phyloP scores from a whole-genome alignment of 1,284 basidiomycete genomes.

The Somion occarium region DNA sequence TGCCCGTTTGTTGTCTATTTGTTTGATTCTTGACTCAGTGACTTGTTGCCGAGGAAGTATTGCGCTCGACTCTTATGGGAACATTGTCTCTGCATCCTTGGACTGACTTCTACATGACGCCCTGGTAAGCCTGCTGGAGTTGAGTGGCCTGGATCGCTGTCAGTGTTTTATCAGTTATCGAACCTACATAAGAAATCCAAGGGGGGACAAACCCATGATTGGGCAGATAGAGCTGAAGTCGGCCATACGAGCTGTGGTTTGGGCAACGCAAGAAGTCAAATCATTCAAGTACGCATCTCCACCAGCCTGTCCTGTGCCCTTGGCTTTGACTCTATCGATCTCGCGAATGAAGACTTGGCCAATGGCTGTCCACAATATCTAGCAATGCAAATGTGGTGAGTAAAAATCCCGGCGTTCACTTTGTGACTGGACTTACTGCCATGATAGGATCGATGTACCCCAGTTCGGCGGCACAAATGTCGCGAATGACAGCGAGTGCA shows the following conservation, averaged over 20 bases:
- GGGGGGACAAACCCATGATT: conserved; percentile 4
- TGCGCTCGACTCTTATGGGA: too few species aligned
- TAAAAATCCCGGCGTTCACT: too few species aligned
- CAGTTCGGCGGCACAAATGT: neutral
- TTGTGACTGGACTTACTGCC: conserved; percentile 3
- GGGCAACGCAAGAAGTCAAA: conserved; percentile 1
- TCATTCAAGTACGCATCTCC: conserved; percentile 3
- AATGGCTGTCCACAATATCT: neutral
- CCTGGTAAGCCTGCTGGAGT: neutral
- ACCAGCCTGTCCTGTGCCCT: neutral
- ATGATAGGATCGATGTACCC: neutral
- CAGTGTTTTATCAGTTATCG: neutral
- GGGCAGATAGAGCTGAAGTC: neutral
- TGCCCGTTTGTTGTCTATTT: too few species aligned
- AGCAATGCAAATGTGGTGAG: neutral
- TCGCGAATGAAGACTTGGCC: conserved; percentile 5
- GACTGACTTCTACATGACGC: neutral
- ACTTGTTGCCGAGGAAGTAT: too few species aligned
- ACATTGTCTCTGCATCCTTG: too few species aligned
- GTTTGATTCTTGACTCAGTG: too few species aligned
- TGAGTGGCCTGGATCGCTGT: neutral
- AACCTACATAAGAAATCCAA: neutral
- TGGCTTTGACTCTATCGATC: conserved; percentile 3
- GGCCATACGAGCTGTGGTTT: neutral
- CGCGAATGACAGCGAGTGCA: neutral